Percentiles rank a stretch among this genome's conserved stretches.
These are phyloP conservation scores for Ophiostoma triangulosporum DNA, from an alignment of 2,329 filamentous ascomycete genomes.

Conservation along the genomic window DNA sequence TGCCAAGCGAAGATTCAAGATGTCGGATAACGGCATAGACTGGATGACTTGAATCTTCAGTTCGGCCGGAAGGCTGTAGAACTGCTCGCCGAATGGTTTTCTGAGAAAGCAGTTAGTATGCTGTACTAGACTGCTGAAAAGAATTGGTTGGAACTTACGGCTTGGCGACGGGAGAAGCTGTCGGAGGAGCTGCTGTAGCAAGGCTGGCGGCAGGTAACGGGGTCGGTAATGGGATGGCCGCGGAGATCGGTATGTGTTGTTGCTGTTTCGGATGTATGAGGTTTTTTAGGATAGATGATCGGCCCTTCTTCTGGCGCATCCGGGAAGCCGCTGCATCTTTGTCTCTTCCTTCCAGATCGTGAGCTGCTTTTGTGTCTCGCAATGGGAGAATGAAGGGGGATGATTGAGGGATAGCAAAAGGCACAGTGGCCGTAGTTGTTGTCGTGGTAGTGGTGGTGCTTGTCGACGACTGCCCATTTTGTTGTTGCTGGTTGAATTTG, in stretches of 20 bases:
- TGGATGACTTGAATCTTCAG: slow-evolving; percentile 50
- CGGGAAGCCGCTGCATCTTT: slow-evolving; percentile 15
- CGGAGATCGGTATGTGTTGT: not conserved
- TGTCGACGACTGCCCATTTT: not conserved
- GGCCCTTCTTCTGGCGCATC: slow-evolving; percentile 27
- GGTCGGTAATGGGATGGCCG: not conserved
- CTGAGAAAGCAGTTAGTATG: slow-evolving; percentile 20
- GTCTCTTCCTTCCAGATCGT: slow-evolving; percentile 15
- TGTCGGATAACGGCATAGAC: slow-evolving; percentile 44
- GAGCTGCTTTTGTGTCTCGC: slow-evolving; percentile 24
- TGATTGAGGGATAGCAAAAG: slow-evolving; percentile 11
- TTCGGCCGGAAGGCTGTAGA: slow-evolving; percentile 45
- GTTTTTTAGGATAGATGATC: slow-evolving; percentile 11
- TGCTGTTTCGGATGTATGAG: slow-evolving; percentile 10
- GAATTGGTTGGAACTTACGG: not conserved
- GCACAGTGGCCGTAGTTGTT: slow-evolving; percentile 12
- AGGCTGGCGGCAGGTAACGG: not conserved
- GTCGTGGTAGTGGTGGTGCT: slow-evolving; percentile 16
- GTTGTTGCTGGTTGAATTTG: slow-evolving; percentile 37
- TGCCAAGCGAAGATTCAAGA: slow-evolving; percentile 44
- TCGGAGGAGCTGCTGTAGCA: not conserved
- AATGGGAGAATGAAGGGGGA: slow-evolving; percentile 38
- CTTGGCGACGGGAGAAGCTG: not conserved
- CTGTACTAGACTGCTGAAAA: no score
- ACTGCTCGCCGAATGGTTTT: slow-evolving; percentile 38